Conservation (phyloP, 257 asterid genomes). For the Datura wrightii region DNA sequence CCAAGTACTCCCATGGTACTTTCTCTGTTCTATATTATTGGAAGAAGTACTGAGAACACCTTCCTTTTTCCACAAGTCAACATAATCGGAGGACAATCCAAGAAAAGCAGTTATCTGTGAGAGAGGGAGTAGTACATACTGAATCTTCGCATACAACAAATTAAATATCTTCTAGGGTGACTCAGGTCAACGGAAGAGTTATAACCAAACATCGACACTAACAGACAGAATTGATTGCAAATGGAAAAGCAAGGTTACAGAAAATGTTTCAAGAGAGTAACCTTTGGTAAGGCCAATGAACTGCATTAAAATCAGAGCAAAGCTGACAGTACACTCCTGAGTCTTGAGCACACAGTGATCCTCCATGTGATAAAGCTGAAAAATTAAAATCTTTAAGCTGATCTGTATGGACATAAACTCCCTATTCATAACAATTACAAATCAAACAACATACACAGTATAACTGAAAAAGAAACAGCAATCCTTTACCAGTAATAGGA, state of each 20-base stretch:
- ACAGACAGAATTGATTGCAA: not conserved
- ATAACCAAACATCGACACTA: not conserved
- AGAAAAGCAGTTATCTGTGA: not conserved
- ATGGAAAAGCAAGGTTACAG: slow-evolving; percentile 32
- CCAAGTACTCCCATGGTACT: not conserved
- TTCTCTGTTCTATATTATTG: not conserved
- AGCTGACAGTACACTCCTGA: slow-evolving; percentile 29
- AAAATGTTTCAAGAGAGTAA: slow-evolving; percentile 29
- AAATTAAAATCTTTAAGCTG: slow-evolving; percentile 39
- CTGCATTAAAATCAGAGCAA: slow-evolving; percentile 40
- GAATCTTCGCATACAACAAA: slow-evolving; percentile 5
- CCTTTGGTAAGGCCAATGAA: slow-evolving; percentile 44
- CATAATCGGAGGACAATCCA: not conserved
- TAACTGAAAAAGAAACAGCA: slow-evolving; percentile 29
- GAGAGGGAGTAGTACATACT: not conserved
- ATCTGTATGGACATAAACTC: slow-evolving; percentile 33
- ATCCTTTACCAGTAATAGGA: slow-evolving; percentile 45
- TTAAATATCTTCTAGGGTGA: slow-evolving; percentile 14
- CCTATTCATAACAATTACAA: slow-evolving; percentile 21
- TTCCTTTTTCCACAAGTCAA: not conserved
- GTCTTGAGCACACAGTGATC: slow-evolving; percentile 39
- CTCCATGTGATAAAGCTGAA: slow-evolving; percentile 45
- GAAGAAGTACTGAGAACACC: not conserved
- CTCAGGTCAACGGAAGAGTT: slow-evolving; percentile 17
- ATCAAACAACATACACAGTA: slow-evolving; percentile 26